Percentiles rank a stretch among this genome's conserved stretches.
phyloP scores from a whole-genome alignment of 2,329 filamentous ascomycete species.

The Claviceps quebecensis region DNA sequence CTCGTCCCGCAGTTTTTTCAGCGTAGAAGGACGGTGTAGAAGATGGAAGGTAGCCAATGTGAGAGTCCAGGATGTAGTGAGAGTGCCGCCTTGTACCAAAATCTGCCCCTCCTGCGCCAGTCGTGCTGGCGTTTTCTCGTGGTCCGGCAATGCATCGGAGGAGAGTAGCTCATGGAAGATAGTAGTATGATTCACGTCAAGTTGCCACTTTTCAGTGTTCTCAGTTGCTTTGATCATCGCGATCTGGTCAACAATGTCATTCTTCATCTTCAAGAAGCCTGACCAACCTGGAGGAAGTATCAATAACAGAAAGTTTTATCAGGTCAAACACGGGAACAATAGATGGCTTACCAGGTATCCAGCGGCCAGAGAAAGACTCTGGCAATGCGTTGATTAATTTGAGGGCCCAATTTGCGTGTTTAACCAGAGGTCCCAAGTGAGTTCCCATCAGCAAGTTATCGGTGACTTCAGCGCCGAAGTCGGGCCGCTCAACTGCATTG shows the following conservation, averaged over 20 bases:
- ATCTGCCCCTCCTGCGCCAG: slow-evolving; percentile 26
- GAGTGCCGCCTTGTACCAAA: slow-evolving; percentile 24
- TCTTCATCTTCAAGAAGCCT: slow-evolving; percentile 25
- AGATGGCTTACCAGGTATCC: slow-evolving; percentile 14
- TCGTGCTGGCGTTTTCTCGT: slow-evolving; percentile 20
- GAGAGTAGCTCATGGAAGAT: slow-evolving; percentile 23
- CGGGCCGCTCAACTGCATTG: slow-evolving; percentile 17
- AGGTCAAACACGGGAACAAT: slow-evolving; percentile 2
- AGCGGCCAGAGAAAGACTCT: slow-evolving; percentile 21
- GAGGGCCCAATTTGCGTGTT: slow-evolving; percentile 23
- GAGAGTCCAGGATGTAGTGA: slow-evolving; percentile 26
- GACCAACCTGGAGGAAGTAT: slow-evolving; percentile 18
- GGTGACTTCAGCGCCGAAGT: slow-evolving; percentile 22
- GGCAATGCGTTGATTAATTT: slow-evolving; percentile 21
- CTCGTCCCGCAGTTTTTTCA: slow-evolving; percentile 21
- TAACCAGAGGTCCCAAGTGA: slow-evolving; percentile 22
- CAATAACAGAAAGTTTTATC: slow-evolving; percentile 2
- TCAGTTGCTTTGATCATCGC: slow-evolving; percentile 21
- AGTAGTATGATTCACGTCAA: slow-evolving; percentile 20
- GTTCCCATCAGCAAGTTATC: slow-evolving; percentile 23
- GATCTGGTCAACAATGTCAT: slow-evolving; percentile 22
- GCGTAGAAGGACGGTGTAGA: slow-evolving; percentile 16
- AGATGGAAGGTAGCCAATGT: slow-evolving; percentile 22
- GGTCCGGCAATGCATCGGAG: slow-evolving; percentile 16
- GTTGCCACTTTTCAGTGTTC: slow-evolving; percentile 18